Conservation (phyloP, 208 protist genomes). For the Acanthamoeba triangularis region DNA sequence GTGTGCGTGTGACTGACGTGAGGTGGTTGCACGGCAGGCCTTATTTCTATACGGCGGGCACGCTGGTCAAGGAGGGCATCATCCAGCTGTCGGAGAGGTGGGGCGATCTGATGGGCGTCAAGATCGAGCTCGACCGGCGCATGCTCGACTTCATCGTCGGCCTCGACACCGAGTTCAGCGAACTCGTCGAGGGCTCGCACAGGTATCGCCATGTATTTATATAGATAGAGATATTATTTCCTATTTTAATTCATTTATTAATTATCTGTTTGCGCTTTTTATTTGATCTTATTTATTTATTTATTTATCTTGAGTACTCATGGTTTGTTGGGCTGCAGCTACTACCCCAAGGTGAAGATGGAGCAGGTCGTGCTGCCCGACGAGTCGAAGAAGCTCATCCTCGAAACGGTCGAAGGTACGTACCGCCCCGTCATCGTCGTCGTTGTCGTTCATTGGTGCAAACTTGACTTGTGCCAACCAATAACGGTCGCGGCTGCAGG, state of each 20-base stretch:
- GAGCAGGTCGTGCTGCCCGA: constrained; percentile 77
- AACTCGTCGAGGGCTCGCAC: constrained; percentile 74
- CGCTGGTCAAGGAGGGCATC: constrained; percentile 80
- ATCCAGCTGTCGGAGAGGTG: constrained; percentile 40
- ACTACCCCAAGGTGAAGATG: constrained; percentile 74
- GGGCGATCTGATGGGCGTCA: constrained; percentile 66
- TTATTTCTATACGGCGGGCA: constrained; percentile 82
- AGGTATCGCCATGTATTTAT: constrained; percentile 10
- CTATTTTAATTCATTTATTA: neutral
- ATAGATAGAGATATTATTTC: too few species aligned
- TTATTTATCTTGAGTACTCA: neutral
- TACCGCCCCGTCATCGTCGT: too few species aligned
- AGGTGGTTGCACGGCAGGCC: too few species aligned
- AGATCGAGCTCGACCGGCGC: constrained; percentile 79
- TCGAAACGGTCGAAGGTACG: constrained; percentile 58
- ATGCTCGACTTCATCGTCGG: constrained; percentile 87
- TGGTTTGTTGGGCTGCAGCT: neutral
- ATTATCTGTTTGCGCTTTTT: too few species aligned
- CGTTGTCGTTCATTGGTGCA: too few species aligned
- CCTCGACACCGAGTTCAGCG: constrained; percentile 48
- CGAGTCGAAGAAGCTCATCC: constrained; percentile 79
- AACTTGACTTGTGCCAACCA: too few species aligned
- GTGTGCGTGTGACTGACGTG: too few species aligned
- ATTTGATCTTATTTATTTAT: neutral
- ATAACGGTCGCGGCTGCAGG: neutral